phyloP scores from a whole-genome alignment of 768 basidiomycete genomes.

The Lactarius hengduanensis region DNA sequence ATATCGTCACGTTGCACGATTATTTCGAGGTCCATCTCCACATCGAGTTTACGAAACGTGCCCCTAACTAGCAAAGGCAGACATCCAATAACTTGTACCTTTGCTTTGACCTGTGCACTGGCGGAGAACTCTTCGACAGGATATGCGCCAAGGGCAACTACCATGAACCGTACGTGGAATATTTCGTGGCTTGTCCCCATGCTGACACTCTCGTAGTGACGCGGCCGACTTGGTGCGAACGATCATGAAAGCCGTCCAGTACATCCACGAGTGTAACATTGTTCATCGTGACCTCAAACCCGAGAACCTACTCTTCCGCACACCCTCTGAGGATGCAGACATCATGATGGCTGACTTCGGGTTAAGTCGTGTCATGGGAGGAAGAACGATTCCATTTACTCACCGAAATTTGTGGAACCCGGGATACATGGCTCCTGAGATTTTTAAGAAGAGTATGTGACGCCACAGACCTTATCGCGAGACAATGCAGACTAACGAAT shows the following conservation, averaged over 20 bases:
- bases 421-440: constrained; percentile 96
- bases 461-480: not conserved
- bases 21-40: constrained; percentile 78
- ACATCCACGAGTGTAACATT: constrained; percentile 89
- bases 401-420: constrained; percentile 95
- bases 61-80: constrained; percentile 37
- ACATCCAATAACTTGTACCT: constrained; percentile 93
- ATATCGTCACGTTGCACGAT: constrained; percentile 93
- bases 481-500: constrained; percentile 6
- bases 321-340: constrained; percentile 84
- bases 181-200: constrained; percentile 28
- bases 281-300: constrained; percentile 98
- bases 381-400: constrained; percentile 83
- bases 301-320: constrained; percentile 95
- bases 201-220: constrained; percentile 53
- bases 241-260: constrained; percentile 82
- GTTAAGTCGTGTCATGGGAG: constrained; percentile 83
- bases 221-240: constrained; percentile 86
- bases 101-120: constrained; percentile 94
- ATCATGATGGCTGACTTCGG: constrained; percentile 99
- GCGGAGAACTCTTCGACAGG: constrained; percentile 97
- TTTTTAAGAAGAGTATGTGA: constrained; percentile 83
- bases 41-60: constrained; percentile 9
- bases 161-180: constrained; percentile 76
- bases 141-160: constrained; percentile 98